Evolutionary conservation across 1,139 yeast genomes (phyloP), one percentile per base, ranked within the genome.

Genomic region (Yamadazyma kanchanaburiensis): DNA sequence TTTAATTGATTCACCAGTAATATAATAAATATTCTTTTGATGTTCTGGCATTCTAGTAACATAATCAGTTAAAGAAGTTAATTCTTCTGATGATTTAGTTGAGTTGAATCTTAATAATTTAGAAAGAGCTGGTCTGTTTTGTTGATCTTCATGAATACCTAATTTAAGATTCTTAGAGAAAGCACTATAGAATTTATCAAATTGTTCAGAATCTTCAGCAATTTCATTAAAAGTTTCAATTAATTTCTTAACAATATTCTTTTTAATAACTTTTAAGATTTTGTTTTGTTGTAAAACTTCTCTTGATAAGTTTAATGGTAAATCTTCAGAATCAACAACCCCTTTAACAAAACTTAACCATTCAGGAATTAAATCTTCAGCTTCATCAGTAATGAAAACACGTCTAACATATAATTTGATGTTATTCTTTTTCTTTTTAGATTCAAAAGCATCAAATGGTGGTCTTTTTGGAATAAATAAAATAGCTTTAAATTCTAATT

Each of bases 211-310:
- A 67, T 94, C 98, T 76, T 94, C 99, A 57, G 98, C 94, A 58
- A 94, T 91, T 76, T 91, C 98, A 64, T 86, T 87, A 82, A 94
- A 94, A 58, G 96, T 86, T 76, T 94, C 99, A 58, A 94, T 87
- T 64, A 91, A 76, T 75, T 91, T 91, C 89, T 91, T 94, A 67
- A 94, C 94, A 59, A 94, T 85, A 80, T 94, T 94, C 91, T 94
- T 94, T 77, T 94, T 87, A 64, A 94, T 94, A 48, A 94, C 98
- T 84, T 94, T 94, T 73, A 94, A 80, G 70, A 94, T 94, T 87
- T 91, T 94, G 87, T 94, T 91, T 75, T 94, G 99, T 76, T 94
- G 99, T 64, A 94, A 80, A 87, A 94, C 85, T 76, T 94, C 99
- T 86, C 99, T 91, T 54, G 98, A 94, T 74, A 94, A 80, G 94